Conservation (phyloP, 495 filamentous ascomycete species). For the Penicillium simplicissimum region DNA sequence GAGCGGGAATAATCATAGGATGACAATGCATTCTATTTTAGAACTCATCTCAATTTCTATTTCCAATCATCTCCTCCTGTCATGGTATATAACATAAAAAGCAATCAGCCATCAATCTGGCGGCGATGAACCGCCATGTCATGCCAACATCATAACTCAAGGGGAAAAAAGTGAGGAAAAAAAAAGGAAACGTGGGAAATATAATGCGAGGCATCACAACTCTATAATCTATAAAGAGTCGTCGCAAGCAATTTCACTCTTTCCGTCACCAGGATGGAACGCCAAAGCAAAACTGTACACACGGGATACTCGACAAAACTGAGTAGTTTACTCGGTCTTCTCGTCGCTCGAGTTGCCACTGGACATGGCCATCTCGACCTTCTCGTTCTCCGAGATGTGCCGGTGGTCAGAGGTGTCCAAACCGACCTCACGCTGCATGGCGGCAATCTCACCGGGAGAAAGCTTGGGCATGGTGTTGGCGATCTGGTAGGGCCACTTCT, state of each 20-base stretch:
- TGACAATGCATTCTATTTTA: slow-evolving; percentile 1
- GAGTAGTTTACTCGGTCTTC: slow-evolving; percentile 26
- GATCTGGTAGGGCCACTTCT: slow-evolving; percentile 39
- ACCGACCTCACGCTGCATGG: slow-evolving; percentile 35
- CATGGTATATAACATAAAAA: slow-evolving; percentile 14
- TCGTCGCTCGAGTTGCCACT: slow-evolving; percentile 25
- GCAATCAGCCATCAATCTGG: slow-evolving; percentile 13
- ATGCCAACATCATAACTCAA: slow-evolving; percentile 10
- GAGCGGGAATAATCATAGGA: background rate
- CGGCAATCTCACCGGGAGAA: slow-evolving; percentile 32
- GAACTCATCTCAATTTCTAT: background rate
- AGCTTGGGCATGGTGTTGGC: slow-evolving; percentile 42
- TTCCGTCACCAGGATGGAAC: slow-evolving; percentile 30
- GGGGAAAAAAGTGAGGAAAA: slow-evolving; percentile 1
- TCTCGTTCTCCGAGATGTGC: slow-evolving; percentile 24
- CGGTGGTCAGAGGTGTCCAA: slow-evolving; percentile 23
- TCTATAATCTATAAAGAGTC: slow-evolving; percentile 21
- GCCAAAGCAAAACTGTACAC: slow-evolving; percentile 14
- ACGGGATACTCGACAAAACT: background rate
- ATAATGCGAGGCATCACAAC: slow-evolving; percentile 20
- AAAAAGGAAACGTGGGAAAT: background rate
- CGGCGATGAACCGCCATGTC: slow-evolving; percentile 16
- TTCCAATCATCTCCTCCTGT: slow-evolving; percentile 2
- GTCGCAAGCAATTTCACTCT: slow-evolving; percentile 9
- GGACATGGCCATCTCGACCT: slow-evolving; percentile 37